These are phyloP conservation scores for Tuber brumale DNA, from an alignment of 495 filamentous ascomycete genomes.

Conservation along the genomic window DNA sequence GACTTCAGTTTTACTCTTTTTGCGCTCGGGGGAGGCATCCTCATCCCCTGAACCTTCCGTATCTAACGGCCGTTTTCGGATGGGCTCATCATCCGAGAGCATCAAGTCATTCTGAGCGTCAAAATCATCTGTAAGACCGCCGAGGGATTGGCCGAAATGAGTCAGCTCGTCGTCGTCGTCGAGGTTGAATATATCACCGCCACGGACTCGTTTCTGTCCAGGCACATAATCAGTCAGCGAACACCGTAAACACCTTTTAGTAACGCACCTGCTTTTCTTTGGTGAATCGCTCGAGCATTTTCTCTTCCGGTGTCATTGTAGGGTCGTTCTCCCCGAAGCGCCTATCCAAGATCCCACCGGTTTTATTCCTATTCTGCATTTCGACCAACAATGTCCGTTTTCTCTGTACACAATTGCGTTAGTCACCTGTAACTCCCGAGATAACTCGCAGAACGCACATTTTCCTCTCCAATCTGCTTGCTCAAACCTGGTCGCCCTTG, in stretches of 20 bases:
- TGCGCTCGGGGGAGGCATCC: conserved; percentile 58
- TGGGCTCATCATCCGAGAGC: conserved; percentile 52
- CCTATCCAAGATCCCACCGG: conserved; percentile 83
- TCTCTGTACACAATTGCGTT: conserved; percentile 19
- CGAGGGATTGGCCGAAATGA: conserved; percentile 69
- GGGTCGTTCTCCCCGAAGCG: conserved; percentile 96
- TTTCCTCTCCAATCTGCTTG: conserved; percentile 81
- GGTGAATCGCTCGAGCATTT: conserved; percentile 82
- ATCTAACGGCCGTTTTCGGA: conserved; percentile 55
- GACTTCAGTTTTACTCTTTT: conserved; percentile 89
- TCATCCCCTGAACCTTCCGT: conserved; percentile 47
- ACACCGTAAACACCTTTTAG: conserved; percentile 48
- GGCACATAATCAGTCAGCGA: conserved; percentile 44
- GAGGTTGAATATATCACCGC: conserved; percentile 65
- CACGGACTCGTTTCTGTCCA: conserved; percentile 27
- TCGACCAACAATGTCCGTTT: conserved; percentile 71
- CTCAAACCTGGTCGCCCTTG: conserved; percentile 68
- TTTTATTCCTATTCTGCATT: conserved; percentile 78
- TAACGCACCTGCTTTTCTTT: conserved; percentile 67
- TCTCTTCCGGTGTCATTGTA: conserved; percentile 87
- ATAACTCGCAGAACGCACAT: conserved; percentile 49
- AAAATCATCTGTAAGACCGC: conserved; percentile 63
- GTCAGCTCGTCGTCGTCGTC: conserved; percentile 75
- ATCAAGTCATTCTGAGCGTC: conserved; percentile 54
- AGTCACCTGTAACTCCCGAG: conserved; percentile 1